These are phyloP conservation scores for Pinus taeda DNA, from an alignment of 75 land plant species.

Conservation along the genomic window DNA sequence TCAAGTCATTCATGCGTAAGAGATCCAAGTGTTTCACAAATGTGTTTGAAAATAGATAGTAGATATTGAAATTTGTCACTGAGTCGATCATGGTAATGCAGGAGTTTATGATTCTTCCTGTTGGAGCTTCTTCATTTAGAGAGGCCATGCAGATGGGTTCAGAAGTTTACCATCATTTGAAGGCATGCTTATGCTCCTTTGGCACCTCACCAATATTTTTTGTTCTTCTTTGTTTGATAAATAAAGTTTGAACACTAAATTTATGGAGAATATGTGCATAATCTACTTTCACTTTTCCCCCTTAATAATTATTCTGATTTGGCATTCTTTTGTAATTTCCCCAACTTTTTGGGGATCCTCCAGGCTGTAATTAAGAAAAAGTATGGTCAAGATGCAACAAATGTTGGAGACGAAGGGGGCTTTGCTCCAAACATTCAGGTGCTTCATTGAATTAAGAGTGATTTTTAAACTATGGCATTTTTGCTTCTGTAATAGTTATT, in stretches of 20 bases:
- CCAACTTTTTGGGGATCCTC: background rate
- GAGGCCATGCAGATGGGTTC: constrained; percentile 99
- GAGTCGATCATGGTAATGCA: constrained; percentile 28
- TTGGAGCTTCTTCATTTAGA: constrained; percentile 89
- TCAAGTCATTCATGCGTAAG: constrained; percentile 23
- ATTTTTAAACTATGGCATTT: background rate
- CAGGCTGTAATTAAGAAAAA: constrained; percentile 97
- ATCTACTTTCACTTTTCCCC: constrained; percentile 3
- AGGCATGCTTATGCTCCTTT: constrained; percentile 23
- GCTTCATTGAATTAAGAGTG: background rate
- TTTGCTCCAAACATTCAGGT: constrained; percentile 99
- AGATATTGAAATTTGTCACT: too few species aligned
- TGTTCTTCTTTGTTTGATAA: background rate
- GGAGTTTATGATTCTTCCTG: constrained; percentile 98
- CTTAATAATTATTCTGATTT: background rate
- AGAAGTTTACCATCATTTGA: constrained; percentile 91
- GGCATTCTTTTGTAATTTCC: background rate
- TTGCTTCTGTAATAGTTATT: background rate
- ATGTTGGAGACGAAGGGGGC: constrained; percentile 99
- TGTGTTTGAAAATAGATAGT: too few species aligned
- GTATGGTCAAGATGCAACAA: constrained; percentile 98
- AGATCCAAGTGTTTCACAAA: background rate
- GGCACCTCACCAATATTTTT: background rate
- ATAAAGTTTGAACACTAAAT: background rate
- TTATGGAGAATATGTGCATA: background rate